Evolutionary conservation across 2,329 filamentous ascomycete species (phyloP).

Genomic region (Aspergillus fischeri): DNA sequence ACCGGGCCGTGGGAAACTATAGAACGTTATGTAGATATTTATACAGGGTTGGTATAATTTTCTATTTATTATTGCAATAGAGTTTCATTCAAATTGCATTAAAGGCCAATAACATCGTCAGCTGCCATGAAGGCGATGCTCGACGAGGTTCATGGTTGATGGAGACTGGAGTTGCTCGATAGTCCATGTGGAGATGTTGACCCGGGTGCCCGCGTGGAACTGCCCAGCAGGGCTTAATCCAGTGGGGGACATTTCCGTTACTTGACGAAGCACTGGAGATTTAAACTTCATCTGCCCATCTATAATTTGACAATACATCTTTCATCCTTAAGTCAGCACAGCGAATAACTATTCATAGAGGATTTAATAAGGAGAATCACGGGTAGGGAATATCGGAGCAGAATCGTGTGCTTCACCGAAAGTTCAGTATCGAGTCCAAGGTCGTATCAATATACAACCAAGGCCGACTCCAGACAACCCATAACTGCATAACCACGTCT

Average conservation of each 20-base stretch:
- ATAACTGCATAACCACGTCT: not conserved
- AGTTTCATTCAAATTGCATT: not conserved
- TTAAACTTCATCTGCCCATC: not conserved
- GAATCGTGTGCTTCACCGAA: too few species aligned
- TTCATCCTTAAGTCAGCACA: not conserved
- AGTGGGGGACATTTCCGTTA: not conserved
- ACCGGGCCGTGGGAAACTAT: constrained; percentile 19
- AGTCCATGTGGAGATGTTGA: not conserved
- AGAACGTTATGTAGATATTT: not conserved
- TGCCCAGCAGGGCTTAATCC: not conserved
- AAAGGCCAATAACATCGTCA: not conserved
- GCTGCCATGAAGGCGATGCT: not conserved
- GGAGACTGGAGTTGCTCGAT: too few species aligned
- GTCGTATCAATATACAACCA: not conserved
- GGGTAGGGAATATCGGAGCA: not conserved
- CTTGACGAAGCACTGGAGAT: not conserved
- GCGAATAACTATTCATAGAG: not conserved
- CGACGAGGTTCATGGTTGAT: not conserved
- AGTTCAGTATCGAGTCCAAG: not conserved
- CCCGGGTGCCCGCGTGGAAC: not conserved
- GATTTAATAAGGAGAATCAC: not conserved
- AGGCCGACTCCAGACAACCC: not conserved
- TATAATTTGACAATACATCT: not conserved
- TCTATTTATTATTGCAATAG: not conserved
- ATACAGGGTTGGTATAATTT: not conserved